Conservation (phyloP, 73 alveolate genomes). For the Paramecium octaurelia region DNA sequence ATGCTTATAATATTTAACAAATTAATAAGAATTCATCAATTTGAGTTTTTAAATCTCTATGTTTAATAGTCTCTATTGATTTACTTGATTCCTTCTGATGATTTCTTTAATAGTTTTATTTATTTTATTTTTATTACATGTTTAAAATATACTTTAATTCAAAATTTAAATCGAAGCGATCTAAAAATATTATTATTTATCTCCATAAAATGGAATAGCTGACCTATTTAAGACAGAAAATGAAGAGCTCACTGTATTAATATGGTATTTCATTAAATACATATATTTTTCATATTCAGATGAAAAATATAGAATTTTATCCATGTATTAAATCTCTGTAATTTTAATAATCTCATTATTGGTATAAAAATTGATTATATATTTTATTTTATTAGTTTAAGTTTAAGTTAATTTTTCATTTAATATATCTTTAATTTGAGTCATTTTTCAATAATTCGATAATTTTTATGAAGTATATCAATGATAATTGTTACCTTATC, state of each 20-base stretch:
- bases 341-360: not conserved
- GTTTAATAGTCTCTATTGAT: not conserved
- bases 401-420: not conserved
- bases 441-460: not conserved
- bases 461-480: not conserved
- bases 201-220: not conserved
- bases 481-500: not conserved
- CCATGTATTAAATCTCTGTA: not conserved
- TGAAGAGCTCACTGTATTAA: no score
- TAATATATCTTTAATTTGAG: not conserved
- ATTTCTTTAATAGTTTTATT: not conserved
- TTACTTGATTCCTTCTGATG: not conserved
- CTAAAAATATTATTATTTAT: no score
- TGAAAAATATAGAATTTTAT: no score
- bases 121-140: not conserved
- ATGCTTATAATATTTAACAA: not conserved
- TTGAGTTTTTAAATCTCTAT: not conserved
- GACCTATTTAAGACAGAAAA: not conserved
- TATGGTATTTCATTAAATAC: not conserved
- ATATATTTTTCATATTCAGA: not conserved
- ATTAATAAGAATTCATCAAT: not conserved
- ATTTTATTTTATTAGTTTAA: not conserved
- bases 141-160: not conserved
- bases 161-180: not conserved
- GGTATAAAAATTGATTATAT: no score